phyloP scores from a whole-genome alignment of 164 flowering plant species.

The Annona squamosa region DNA sequence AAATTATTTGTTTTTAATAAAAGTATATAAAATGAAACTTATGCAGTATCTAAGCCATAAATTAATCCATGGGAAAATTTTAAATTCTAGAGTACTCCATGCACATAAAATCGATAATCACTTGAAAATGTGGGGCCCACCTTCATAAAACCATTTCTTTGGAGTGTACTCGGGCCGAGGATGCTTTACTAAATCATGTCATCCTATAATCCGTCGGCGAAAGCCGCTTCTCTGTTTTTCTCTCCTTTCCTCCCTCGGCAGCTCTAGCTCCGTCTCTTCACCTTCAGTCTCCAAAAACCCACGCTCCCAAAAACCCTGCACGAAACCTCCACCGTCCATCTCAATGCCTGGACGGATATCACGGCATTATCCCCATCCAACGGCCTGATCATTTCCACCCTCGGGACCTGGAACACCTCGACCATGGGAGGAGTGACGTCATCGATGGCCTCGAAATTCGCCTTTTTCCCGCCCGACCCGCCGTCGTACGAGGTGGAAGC shows the following conservation, averaged over 20 bases:
- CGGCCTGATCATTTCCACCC: conserved; percentile 5
- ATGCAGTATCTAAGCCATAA: too few species aligned
- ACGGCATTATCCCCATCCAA: conserved; percentile 5
- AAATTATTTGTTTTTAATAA: too few species aligned
- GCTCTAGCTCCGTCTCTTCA: neutral
- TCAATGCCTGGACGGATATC: conserved; percentile 9
- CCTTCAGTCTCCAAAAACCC: neutral
- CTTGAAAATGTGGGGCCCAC: neutral
- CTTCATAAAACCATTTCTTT: neutral
- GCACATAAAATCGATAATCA: neutral
- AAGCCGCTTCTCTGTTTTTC: neutral
- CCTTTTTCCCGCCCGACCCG: conserved; percentile 86
- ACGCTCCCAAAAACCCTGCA: neutral
- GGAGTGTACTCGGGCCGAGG: neutral
- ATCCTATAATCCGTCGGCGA: neutral
- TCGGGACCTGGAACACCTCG: neutral
- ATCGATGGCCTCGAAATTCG: conserved; percentile 81
- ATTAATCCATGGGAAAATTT: too few species aligned
- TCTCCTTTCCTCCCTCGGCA: neutral
- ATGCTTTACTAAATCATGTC: too few species aligned
- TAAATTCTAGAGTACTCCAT: neutral
- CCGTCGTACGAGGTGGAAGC: conserved; percentile 53
- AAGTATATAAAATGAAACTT: too few species aligned
- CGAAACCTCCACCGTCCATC: neutral
- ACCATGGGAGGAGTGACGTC: conserved; percentile 79